Percentiles rank a stretch among this genome's conserved stretches.
phyloP scores from a whole-genome alignment of 306 rosid genomes.

The Cucumis melo region DNA sequence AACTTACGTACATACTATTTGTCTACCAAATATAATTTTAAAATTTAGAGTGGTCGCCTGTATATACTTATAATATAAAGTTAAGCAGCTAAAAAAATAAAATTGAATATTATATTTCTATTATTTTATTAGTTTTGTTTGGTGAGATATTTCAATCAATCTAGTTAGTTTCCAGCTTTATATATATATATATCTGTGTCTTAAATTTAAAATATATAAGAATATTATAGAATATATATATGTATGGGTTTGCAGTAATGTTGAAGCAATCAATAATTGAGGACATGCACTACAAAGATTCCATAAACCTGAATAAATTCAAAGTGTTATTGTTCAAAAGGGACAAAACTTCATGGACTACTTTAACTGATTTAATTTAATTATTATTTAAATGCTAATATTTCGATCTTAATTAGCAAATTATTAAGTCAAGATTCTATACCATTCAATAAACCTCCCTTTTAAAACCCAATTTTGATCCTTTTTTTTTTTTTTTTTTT shows the following conservation, averaged over 20 bases:
- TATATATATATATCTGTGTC: neutral
- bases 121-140: neutral
- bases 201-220: no score
- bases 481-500: no score
- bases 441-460: neutral
- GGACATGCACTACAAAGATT: neutral
- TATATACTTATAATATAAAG: no score
- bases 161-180: neutral
- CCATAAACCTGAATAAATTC: neutral
- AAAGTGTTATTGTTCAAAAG: neutral
- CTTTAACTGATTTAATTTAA: neutral
- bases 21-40: no score
- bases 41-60: no score
- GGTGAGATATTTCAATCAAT: conserved; percentile 4
- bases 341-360: neutral
- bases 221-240: neutral
- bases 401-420: neutral
- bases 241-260: neutral
- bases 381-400: neutral
- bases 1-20: no score
- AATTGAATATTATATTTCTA: neutral
- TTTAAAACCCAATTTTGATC: neutral
- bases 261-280: neutral
- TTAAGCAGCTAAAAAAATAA: neutral
- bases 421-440: neutral